Conservation (phyloP, 2,329 filamentous ascomycete genomes). For the Magnaporthales sp. region DNA sequence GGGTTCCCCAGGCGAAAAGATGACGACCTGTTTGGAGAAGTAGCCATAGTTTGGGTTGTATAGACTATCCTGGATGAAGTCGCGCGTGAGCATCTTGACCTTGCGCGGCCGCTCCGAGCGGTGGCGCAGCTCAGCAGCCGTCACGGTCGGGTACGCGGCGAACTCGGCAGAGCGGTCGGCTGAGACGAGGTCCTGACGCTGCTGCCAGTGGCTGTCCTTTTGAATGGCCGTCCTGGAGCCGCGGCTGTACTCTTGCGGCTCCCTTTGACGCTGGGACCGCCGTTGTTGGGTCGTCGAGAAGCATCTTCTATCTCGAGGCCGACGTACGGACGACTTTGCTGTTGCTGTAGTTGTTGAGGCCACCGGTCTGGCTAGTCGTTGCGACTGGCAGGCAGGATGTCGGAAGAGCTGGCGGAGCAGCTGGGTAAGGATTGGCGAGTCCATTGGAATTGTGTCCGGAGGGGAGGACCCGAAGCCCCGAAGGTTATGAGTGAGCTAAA, state of each 20-base stretch:
- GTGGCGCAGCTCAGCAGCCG: constrained; percentile 65
- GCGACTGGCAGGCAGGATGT: constrained; percentile 49
- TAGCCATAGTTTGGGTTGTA: constrained; percentile 95
- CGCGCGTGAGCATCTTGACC: constrained; percentile 94
- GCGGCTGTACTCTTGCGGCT: constrained; percentile 9
- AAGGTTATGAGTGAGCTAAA: constrained; percentile 39
- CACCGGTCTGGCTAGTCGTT: constrained; percentile 25
- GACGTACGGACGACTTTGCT: constrained; percentile 16
- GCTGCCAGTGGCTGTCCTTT: constrained; percentile 75
- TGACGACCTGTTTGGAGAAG: constrained; percentile 92
- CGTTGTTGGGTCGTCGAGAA: not conserved
- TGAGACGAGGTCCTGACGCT: constrained; percentile 66
- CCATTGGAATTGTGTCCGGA: constrained; percentile 6
- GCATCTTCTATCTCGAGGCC: not conserved
- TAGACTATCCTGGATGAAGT: constrained; percentile 95
- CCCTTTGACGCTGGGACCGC: not conserved
- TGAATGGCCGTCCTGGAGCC: constrained; percentile 17
- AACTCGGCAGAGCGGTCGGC: constrained; percentile 75
- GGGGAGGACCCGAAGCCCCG: constrained; percentile 54
- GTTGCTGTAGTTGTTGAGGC: constrained; percentile 6
- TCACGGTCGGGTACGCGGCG: constrained; percentile 73
- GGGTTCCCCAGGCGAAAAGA: constrained; percentile 85
- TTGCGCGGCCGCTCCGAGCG: constrained; percentile 69
- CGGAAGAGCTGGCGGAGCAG: constrained; percentile 81
- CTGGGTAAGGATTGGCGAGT: constrained; percentile 46